Conservation (phyloP, 768 basidiomycete genomes). For the Leccinum ochraceum region DNA sequence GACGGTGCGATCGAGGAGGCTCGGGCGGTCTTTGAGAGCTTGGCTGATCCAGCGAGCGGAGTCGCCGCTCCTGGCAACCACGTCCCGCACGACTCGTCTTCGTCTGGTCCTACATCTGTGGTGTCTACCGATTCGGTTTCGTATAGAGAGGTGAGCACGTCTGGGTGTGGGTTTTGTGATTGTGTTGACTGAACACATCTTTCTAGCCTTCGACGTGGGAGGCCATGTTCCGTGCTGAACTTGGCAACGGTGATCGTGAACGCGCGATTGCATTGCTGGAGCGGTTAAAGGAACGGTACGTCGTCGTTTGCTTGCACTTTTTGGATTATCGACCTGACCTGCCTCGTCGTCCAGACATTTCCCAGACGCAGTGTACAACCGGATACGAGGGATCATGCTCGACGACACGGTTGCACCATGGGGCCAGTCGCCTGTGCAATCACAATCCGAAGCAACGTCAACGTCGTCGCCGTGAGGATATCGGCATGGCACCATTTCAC, state of each 20-base stretch:
- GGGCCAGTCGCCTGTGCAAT: slow-evolving; percentile 25
- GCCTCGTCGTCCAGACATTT: slow-evolving; percentile 51
- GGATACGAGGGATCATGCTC: slow-evolving; percentile 80
- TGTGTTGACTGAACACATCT: neutral
- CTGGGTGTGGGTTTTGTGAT: neutral
- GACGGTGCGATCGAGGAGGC: slow-evolving; percentile 71
- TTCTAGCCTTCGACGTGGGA: slow-evolving; percentile 89
- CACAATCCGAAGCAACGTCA: slow-evolving; percentile 14
- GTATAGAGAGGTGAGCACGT: slow-evolving; percentile 31
- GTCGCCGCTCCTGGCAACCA: slow-evolving; percentile 91
- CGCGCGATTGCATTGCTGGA: slow-evolving; percentile 68
- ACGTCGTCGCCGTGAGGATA: slow-evolving; percentile 2
- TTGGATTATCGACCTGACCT: neutral
- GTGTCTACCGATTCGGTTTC: slow-evolving; percentile 43
- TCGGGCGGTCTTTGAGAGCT: slow-evolving; percentile 73
- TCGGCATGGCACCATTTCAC: neutral
- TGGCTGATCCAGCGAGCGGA: slow-evolving; percentile 79
- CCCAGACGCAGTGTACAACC: slow-evolving; percentile 75
- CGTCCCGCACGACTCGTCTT: slow-evolving; percentile 55
- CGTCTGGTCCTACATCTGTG: slow-evolving; percentile 32
- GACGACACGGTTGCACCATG: slow-evolving; percentile 60
- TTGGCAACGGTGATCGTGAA: slow-evolving; percentile 73
- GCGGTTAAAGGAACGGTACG: slow-evolving; percentile 70
- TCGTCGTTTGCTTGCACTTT: neutral
- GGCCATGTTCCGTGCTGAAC: slow-evolving; percentile 90